Conservation (phyloP, 129 eudicot species). For the Dittrichia graveolens region DNA sequence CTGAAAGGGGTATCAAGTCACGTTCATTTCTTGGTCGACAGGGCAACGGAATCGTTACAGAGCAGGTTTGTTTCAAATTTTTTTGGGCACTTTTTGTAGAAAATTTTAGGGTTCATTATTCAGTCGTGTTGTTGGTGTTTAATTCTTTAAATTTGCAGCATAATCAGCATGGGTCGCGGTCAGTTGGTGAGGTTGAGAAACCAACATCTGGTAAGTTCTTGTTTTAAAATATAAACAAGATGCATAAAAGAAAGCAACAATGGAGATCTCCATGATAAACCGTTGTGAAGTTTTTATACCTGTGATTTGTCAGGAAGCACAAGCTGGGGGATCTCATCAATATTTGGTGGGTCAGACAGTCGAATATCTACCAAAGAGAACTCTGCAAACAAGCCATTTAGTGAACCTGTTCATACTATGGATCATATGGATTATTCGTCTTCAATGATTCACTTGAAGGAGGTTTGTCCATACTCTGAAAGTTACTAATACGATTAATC, state of each 20-base stretch:
- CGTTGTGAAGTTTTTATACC: slow-evolving; percentile 1
- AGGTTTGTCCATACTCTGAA: slow-evolving; percentile 46
- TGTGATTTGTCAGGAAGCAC: slow-evolving; percentile 48
- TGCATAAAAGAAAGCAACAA: background rate
- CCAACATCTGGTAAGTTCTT: slow-evolving; percentile 55
- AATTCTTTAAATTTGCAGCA: slow-evolving; percentile 14
- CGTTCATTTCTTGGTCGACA: slow-evolving; percentile 76
- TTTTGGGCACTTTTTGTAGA: background rate
- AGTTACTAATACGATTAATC: background rate
- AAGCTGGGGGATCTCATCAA: slow-evolving; percentile 89
- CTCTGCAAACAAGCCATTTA: slow-evolving; percentile 59
- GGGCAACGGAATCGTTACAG: slow-evolving; percentile 72
- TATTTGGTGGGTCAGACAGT: slow-evolving; percentile 74
- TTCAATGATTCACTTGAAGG: slow-evolving; percentile 79
- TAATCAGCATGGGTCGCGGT: slow-evolving; percentile 56
- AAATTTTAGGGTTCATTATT: too few relatives aligned
- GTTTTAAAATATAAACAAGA: background rate
- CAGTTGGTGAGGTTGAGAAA: slow-evolving; percentile 69
- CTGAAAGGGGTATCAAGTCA: slow-evolving; percentile 74
- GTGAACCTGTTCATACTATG: slow-evolving; percentile 61
- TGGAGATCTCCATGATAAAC: background rate
- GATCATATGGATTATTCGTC: slow-evolving; percentile 59
- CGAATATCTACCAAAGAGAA: slow-evolving; percentile 67
- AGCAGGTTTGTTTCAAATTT: slow-evolving; percentile 56
- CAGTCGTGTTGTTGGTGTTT: background rate